Base-by-base conservation (phyloP, 2,329 filamentous ascomycete genomes). In the Zasmidium angulare region DNA sequence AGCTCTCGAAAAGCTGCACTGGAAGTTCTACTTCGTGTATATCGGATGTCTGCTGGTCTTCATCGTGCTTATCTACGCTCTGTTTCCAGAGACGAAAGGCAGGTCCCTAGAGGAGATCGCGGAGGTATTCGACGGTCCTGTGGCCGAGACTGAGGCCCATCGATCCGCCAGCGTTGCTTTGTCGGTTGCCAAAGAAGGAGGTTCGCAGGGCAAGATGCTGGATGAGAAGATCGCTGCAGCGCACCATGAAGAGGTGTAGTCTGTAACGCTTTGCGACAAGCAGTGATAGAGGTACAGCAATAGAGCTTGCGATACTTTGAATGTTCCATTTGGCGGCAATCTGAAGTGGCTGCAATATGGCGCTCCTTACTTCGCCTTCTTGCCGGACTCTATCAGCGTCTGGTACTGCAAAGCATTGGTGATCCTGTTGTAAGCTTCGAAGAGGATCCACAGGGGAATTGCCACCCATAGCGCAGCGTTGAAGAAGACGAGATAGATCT, bases 381-480 rank as follows among this genome's bases (percentile, higher is more conserved):
- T 65, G 6, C 48, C 60, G 20, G 24, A 22, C 20, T 62, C 56
- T 19, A 22, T 51, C 47, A 46, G 53, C 19, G 53, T 55, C 55
- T 58, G 55, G 46, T 50, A 40, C 26, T 56, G 47, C 59, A 71
- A 50, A 2, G 68, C 65, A 17, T 23, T 58, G 21, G 60, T 58
- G 26, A 72, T 69, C 22, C 81, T 78, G 47, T 73, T 72, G 54
- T 79, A 81, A 1, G 78, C 78, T 69, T 83, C 81, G 65, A 74
- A 81, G 57, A 86, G 66, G 46, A 86, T 79, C 82, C 83, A 86
- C 20, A 81, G 60, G 1, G 84, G 84, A 59, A 86, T 78, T 62
- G 79, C 79, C 17, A 87, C 84, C 84, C 85, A 87, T 2, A 88
- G 73, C 36, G 59, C 65, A 19, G 77, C 82, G 68, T 88, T 88